A percentile compares a stretch with the other conserved stretches of the same genome.
Conservation (phyloP, 805 yeast species). For the Zygosaccharomyces siamensis region DNA sequence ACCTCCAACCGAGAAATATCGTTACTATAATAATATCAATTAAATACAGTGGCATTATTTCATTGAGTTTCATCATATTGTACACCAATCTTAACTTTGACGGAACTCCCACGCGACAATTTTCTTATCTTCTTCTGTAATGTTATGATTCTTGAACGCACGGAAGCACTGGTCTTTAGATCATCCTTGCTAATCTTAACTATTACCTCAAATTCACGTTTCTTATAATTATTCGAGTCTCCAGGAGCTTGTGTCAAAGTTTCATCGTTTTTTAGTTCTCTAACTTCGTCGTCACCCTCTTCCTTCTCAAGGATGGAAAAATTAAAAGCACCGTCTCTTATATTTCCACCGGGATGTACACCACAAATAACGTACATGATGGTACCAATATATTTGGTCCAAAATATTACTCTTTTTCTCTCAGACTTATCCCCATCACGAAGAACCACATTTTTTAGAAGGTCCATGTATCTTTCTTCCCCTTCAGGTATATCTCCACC, state of each 20-base stretch:
- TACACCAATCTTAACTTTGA: constrained; percentile 49
- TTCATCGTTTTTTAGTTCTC: constrained; percentile 21
- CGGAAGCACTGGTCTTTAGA: constrained; percentile 54
- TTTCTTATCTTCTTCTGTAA: constrained; percentile 58
- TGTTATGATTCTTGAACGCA: constrained; percentile 52
- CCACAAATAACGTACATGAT: constrained; percentile 76
- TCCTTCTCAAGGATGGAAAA: constrained; percentile 37
- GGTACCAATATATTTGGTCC: constrained; percentile 70
- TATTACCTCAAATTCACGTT: constrained; percentile 37
- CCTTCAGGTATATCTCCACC: constrained; percentile 67
- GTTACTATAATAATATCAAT: not conserved
- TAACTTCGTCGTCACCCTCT: constrained; percentile 26
- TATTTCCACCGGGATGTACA: constrained; percentile 76
- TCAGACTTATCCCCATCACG: constrained; percentile 42
- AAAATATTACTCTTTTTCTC: constrained; percentile 51
- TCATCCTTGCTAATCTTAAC: constrained; percentile 48
- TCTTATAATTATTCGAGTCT: constrained; percentile 12
- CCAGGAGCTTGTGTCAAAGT: constrained; percentile 10
- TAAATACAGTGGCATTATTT: not conserved
- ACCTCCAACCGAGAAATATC: not conserved
- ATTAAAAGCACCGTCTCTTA: constrained; percentile 53
- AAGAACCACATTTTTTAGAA: constrained; percentile 46
- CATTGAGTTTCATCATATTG: constrained; percentile 36
- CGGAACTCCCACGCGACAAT: constrained; percentile 46
- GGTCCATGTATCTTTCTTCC: constrained; percentile 44